These are phyloP conservation scores for Glycyrrhiza uralensis DNA, from an alignment of 306 rosid species.

Conservation along the genomic window DNA sequence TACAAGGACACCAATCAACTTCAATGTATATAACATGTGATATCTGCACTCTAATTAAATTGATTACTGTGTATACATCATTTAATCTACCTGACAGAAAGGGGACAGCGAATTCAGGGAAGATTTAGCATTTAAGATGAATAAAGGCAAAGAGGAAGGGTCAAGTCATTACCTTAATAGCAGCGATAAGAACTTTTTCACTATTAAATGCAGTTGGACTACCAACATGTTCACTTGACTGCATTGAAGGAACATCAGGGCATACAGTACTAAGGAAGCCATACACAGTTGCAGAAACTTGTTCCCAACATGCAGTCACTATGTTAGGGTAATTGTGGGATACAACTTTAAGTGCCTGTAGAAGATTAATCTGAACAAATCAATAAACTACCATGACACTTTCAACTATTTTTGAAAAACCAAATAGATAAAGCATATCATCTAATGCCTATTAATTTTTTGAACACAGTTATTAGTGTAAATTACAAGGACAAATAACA, in stretches of 20 bases:
- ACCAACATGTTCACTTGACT: constrained; percentile 52
- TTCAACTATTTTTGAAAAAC: constrained; percentile 13
- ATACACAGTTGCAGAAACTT: constrained; percentile 57
- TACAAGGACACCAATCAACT: background rate
- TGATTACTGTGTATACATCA: background rate
- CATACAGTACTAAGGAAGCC: constrained; percentile 44
- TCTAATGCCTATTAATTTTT: background rate
- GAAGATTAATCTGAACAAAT: constrained; percentile 23
- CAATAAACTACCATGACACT: constrained; percentile 16
- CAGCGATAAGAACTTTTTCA: constrained; percentile 64
- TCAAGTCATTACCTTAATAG: constrained; percentile 55
- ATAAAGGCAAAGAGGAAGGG: background rate
- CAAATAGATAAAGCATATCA: background rate
- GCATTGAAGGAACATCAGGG: constrained; percentile 49
- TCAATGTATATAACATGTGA: background rate
- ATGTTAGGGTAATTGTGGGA: constrained; percentile 80
- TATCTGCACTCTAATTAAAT: background rate
- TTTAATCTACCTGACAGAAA: background rate
- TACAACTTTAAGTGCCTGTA: constrained; percentile 80
- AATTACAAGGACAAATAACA: background rate
- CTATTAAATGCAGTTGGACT: constrained; percentile 37
- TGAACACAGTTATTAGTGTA: background rate
- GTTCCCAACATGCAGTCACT: constrained; percentile 69
- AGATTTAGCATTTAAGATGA: constrained; percentile 14
- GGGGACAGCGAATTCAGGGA: background rate